Conservation (phyloP, 2,329 filamentous ascomycete species). For the Xylaria sp. region DNA sequence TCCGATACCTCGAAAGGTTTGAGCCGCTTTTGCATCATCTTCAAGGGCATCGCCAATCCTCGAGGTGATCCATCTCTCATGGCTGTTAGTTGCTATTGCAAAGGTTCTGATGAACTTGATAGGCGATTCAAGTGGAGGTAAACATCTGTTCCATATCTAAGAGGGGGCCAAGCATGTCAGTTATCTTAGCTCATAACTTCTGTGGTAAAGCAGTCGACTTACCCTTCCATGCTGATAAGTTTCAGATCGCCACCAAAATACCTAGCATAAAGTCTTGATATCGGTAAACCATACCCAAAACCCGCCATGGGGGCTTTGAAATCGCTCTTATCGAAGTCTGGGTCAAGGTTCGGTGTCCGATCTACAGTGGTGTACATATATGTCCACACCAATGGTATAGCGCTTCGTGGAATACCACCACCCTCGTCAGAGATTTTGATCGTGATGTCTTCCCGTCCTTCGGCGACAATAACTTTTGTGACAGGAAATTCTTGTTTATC, state of each 20-base stretch:
- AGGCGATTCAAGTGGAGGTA: conserved; percentile 97
- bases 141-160: conserved; percentile 95
- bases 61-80: conserved; percentile 78
- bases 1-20: conserved; percentile 81
- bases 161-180: conserved; percentile 16
- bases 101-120: conserved; percentile 92
- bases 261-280: conserved; percentile 90
- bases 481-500: conserved; percentile 97
- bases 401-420: conserved; percentile 90
- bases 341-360: conserved; percentile 91
- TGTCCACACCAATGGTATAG: conserved; percentile 98
- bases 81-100: conserved; percentile 95
- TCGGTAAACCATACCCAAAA: conserved; percentile 97
- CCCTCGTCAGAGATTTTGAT: conserved; percentile 99
- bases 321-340: conserved; percentile 98
- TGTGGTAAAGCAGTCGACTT: conserved; percentile 53
- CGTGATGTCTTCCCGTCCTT: conserved; percentile 98
- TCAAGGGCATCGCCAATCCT: conserved; percentile 73
- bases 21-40: conserved; percentile 74
- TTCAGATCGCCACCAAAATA: conserved; percentile 99
- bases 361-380: conserved; percentile 99
- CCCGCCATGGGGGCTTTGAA: conserved; percentile 99
- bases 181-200: background rate
- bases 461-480: conserved; percentile 96
- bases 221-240: conserved; percentile 99